Percentiles rank a stretch among this genome's conserved stretches.
Evolutionary conservation across 164 flowering plant genomes (phyloP).

Genomic region (Nelumbo lutea): DNA sequence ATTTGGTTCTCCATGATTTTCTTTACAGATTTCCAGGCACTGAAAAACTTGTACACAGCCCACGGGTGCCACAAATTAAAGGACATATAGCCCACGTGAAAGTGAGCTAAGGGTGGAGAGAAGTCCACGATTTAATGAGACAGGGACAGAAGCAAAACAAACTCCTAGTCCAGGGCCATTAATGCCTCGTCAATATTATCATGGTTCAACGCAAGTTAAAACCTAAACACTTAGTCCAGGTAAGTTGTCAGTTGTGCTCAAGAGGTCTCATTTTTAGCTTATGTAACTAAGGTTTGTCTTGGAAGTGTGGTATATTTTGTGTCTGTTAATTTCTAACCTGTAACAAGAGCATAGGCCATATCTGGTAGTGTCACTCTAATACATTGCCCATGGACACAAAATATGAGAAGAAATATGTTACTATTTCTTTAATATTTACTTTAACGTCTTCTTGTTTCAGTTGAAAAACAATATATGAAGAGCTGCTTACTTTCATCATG

Average conservation of each 20-base stretch:
- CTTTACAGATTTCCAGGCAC: constrained; percentile 1
- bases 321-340: constrained; percentile 17
- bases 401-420: no score
- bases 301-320: background rate
- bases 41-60: constrained; percentile 28
- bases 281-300: constrained; percentile 16
- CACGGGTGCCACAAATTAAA: constrained; percentile 27
- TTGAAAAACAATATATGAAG: no score
- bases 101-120: constrained; percentile 34
- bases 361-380: no score
- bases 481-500: no score
- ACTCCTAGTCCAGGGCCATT: constrained; percentile 64
- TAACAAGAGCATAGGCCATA: background rate
- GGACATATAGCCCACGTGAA: constrained; percentile 42
- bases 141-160: constrained; percentile 27
- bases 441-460: no score
- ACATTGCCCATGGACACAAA: no score
- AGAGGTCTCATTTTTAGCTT: constrained; percentile 35
- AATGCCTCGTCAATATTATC: constrained; percentile 35
- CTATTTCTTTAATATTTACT: no score
- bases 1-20: background rate
- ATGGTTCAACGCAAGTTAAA: constrained; percentile 29
- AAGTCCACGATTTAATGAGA: constrained; percentile 32
- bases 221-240: constrained; percentile 4
- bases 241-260: constrained; percentile 29